Percentiles rank a stretch among this genome's conserved stretches.
phyloP scores from a whole-genome alignment of 495 filamentous ascomycete genomes.

The Annulohypoxylon moriforme region DNA sequence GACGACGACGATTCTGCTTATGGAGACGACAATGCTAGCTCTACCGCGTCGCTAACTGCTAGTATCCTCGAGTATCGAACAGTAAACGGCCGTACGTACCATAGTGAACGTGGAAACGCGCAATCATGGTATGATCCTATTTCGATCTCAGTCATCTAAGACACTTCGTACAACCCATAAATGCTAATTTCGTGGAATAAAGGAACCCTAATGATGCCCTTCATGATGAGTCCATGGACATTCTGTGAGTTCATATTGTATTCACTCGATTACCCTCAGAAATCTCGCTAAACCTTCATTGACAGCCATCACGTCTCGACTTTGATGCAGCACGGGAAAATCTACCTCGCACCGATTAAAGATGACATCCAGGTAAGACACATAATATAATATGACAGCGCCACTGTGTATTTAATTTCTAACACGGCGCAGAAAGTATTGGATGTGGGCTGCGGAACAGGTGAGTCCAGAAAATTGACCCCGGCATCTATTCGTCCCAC shows the following conservation, averaged over 20 bases:
- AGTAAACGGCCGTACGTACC: slow-evolving; percentile 54
- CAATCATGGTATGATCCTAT: slow-evolving; percentile 48
- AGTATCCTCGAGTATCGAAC: slow-evolving; percentile 59
- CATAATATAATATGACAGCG: neutral
- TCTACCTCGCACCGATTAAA: slow-evolving; percentile 54
- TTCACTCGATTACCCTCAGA: neutral
- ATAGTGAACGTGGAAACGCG: slow-evolving; percentile 50
- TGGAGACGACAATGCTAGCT: slow-evolving; percentile 45
- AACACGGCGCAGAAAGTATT: slow-evolving; percentile 45
- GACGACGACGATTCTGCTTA: slow-evolving; percentile 48
- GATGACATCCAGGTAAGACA: slow-evolving; percentile 44
- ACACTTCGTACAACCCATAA: neutral
- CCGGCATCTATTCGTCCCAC: too few species aligned
- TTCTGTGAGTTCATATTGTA: slow-evolving; percentile 39
- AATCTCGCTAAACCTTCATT: neutral
- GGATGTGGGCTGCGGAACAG: slow-evolving; percentile 55
- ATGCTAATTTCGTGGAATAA: slow-evolving; percentile 2
- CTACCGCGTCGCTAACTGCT: slow-evolving; percentile 58
- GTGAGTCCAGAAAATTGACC: slow-evolving; percentile 28
- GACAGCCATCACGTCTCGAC: slow-evolving; percentile 50
- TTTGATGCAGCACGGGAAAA: slow-evolving; percentile 54
- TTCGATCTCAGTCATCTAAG: neutral
- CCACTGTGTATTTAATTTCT: neutral
- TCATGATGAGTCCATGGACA: slow-evolving; percentile 52
- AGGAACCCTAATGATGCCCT: slow-evolving; percentile 54